These are phyloP conservation scores for Deuterostichococcus epilithicus DNA, from an alignment of 139 green algal species.

Conservation along the genomic window DNA sequence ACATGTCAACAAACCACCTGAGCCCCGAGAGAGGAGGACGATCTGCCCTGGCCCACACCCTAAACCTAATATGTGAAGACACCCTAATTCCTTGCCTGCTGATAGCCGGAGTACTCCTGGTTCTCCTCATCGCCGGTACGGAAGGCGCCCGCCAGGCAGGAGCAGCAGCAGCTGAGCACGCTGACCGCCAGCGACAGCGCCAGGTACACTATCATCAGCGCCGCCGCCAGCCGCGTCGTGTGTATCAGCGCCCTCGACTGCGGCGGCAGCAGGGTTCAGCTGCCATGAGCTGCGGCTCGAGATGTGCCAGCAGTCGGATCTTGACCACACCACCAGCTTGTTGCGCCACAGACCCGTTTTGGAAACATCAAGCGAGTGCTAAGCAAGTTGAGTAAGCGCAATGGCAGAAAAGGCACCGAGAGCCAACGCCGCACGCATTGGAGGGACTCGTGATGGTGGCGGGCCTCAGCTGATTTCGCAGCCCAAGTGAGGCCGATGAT, in stretches of 20 bases:
- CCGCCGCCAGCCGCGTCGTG: neutral
- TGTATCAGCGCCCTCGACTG: slow-evolving; percentile 3
- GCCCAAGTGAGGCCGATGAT: neutral
- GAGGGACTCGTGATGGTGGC: neutral
- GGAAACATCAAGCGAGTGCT: too few relatives aligned
- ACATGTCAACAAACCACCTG: too few relatives aligned
- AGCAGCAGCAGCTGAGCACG: neutral
- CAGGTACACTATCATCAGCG: neutral
- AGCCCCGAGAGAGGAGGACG: too few relatives aligned
- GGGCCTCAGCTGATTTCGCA: neutral
- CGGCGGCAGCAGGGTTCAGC: neutral
- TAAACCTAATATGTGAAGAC: too few relatives aligned
- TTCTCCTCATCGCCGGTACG: neutral
- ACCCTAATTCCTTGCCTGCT: neutral
- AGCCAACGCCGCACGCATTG: neutral
- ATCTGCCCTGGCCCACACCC: too few relatives aligned
- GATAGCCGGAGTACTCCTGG: slow-evolving; percentile 1
- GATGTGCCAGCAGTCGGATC: neutral
- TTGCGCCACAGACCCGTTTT: too few relatives aligned
- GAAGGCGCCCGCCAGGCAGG: neutral
- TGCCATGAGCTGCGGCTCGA: neutral
- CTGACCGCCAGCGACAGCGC: neutral
- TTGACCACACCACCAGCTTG: too few relatives aligned
- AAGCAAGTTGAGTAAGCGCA: too few relatives aligned
- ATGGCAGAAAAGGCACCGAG: too few relatives aligned